A percentile compares a stretch with the other conserved stretches of the same genome.
These are phyloP conservation scores for Basidiobolus heterosporus DNA, from an alignment of 371 early-diverging fungal genomes.

Conservation along the genomic window DNA sequence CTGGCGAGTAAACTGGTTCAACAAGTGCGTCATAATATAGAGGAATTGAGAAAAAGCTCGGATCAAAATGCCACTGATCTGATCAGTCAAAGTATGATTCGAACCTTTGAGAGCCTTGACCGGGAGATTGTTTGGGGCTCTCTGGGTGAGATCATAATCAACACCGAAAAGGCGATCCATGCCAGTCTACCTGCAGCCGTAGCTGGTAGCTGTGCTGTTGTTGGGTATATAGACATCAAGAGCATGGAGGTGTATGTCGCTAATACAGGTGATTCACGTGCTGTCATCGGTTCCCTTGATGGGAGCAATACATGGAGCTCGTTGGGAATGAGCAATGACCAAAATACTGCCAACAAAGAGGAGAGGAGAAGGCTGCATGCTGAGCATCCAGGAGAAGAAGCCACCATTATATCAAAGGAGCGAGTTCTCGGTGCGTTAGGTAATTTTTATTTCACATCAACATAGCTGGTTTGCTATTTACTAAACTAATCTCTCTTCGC, in stretches of 20 bases:
- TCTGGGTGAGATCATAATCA: constrained; percentile 7
- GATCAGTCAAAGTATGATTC: constrained; percentile 21
- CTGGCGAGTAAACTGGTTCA: constrained; percentile 13
- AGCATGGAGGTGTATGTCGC: constrained; percentile 50
- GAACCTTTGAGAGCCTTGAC: constrained; percentile 33
- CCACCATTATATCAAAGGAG: constrained; percentile 36
- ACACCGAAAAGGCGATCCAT: constrained; percentile 11
- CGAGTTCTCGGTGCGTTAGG: constrained; percentile 64
- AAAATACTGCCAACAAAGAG: constrained; percentile 38
- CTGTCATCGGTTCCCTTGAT: constrained; percentile 24
- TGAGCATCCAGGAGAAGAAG: constrained; percentile 65
- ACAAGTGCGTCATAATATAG: constrained; percentile 10
- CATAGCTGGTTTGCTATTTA: not conserved
- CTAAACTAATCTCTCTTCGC: not conserved
- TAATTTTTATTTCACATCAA: constrained; percentile 14
- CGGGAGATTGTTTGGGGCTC: constrained; percentile 37
- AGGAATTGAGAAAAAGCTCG: constrained; percentile 3
- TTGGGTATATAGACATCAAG: constrained; percentile 51
- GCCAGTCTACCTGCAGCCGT: constrained; percentile 31
- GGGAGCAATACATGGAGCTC: constrained; percentile 27
- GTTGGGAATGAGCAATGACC: constrained; percentile 47
- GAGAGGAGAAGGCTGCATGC: constrained; percentile 41
- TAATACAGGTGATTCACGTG: constrained; percentile 57
- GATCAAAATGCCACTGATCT: constrained; percentile 5
- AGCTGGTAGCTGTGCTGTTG: constrained; percentile 60